These are phyloP conservation scores for Penicillium sp. DNA, from an alignment of 2,329 filamentous ascomycete genomes.

Conservation along the genomic window DNA sequence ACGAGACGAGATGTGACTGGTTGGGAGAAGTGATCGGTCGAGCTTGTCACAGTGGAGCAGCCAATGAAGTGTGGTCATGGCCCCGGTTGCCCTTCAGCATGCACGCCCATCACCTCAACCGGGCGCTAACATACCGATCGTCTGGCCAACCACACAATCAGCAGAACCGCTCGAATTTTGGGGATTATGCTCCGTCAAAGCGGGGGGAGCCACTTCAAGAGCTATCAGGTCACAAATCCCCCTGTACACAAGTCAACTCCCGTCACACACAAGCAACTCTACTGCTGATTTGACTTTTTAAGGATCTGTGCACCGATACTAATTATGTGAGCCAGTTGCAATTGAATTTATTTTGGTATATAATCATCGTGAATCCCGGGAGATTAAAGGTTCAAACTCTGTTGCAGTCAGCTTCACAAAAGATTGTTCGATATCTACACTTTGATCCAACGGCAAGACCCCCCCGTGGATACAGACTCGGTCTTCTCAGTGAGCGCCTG, in stretches of 20 bases:
- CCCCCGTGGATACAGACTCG: not conserved
- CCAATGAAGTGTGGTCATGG: constrained; percentile 19
- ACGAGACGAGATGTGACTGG: constrained; percentile 26
- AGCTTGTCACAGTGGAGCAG: constrained; percentile 36
- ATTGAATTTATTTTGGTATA: not conserved
- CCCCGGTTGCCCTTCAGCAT: constrained; percentile 12
- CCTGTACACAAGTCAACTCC: not conserved
- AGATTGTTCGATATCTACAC: not conserved
- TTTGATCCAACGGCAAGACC: not conserved
- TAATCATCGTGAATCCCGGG: not conserved
- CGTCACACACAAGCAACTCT: not conserved
- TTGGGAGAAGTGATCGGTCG: constrained; percentile 21
- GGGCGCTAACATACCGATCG: constrained; percentile 32
- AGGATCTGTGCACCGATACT: not conserved
- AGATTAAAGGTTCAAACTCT: not conserved
- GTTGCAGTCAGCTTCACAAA: not conserved
- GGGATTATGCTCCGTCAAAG: not conserved
- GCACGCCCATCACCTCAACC: constrained; percentile 25
- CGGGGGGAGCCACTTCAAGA: not conserved
- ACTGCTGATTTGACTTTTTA: not conserved
- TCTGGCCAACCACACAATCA: constrained; percentile 30
- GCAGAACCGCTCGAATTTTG: constrained; percentile 26
- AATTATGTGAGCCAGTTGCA: not conserved
- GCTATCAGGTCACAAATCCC: not conserved
- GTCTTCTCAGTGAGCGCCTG: not conserved